Evolutionary conservation across 2,329 filamentous ascomycete species (phyloP).

Genomic region (Aspergillus brunneoviolaceus): DNA sequence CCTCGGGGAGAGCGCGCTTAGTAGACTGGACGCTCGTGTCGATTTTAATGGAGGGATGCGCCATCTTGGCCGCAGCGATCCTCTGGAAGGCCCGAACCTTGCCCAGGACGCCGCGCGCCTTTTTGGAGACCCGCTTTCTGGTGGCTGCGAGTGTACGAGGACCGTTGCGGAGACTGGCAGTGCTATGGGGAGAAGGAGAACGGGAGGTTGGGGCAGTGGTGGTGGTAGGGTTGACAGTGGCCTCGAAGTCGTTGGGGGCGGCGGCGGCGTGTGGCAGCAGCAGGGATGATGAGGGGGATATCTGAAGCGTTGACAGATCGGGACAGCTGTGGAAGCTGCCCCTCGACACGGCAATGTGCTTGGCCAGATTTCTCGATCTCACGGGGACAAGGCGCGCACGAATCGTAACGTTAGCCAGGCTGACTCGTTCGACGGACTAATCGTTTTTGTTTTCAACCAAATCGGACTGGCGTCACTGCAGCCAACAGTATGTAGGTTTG

Average conservation of each 20-base stretch:
- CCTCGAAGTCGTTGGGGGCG: constrained; percentile 26
- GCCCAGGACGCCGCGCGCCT: constrained; percentile 43
- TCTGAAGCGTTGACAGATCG: constrained; percentile 41
- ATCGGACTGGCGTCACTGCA: background rate
- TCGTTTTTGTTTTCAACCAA: background rate
- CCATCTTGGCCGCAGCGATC: constrained; percentile 43
- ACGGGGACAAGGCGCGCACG: constrained; percentile 20
- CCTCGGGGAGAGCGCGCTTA: constrained; percentile 40
- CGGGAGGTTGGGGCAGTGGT: constrained; percentile 32
- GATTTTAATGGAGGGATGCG: constrained; percentile 42
- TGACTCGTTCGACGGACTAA: background rate
- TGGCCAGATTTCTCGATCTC: constrained; percentile 42
- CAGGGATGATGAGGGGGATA: constrained; percentile 27
- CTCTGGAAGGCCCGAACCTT: constrained; percentile 43
- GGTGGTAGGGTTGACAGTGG: constrained; percentile 29
- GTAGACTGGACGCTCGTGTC: constrained; percentile 39
- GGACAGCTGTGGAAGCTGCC: constrained; percentile 46
- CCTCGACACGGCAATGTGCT: constrained; percentile 36
- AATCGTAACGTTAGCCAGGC: background rate
- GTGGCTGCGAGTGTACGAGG: constrained; percentile 32
- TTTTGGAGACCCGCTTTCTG: constrained; percentile 36
- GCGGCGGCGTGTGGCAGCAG: constrained; percentile 17
- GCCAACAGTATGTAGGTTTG: background rate
- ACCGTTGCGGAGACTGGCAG: constrained; percentile 29
- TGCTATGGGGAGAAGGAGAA: constrained; percentile 31